Conservation (phyloP, 2,329 filamentous ascomycete genomes). For the Didymella arachidicola region DNA sequence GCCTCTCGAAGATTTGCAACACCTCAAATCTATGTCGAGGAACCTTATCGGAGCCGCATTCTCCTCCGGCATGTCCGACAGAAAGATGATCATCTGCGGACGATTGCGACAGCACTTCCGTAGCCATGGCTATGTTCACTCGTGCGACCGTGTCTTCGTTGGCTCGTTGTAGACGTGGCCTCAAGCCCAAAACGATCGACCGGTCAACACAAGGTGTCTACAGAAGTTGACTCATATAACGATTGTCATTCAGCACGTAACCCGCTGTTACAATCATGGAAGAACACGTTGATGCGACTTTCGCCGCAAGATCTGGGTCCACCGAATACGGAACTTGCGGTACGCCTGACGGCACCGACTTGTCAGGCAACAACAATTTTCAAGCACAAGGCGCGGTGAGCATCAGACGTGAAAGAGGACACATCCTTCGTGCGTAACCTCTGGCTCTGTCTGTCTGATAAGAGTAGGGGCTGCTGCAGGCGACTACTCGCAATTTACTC, state of each 20-base stretch:
- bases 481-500: background rate
- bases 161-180: background rate
- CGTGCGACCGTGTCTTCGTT: background rate
- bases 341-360: background rate
- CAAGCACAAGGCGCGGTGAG: background rate
- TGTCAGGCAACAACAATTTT: background rate
- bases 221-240: background rate
- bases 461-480: background rate
- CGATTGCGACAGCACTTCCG: background rate
- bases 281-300: background rate
- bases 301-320: background rate
- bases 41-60: background rate
- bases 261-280: background rate
- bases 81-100: background rate
- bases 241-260: background rate
- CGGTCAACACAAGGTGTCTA: background rate
- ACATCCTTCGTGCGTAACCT: background rate
- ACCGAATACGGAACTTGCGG: background rate
- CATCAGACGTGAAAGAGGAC: background rate
- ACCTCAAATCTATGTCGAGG: background rate
- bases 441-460: background rate
- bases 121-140: background rate
- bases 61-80: background rate
- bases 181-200: background rate
- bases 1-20: background rate